Evolutionary conservation across 768 basidiomycete species (phyloP).

Genomic region (Agrocybe chaxingu): DNA sequence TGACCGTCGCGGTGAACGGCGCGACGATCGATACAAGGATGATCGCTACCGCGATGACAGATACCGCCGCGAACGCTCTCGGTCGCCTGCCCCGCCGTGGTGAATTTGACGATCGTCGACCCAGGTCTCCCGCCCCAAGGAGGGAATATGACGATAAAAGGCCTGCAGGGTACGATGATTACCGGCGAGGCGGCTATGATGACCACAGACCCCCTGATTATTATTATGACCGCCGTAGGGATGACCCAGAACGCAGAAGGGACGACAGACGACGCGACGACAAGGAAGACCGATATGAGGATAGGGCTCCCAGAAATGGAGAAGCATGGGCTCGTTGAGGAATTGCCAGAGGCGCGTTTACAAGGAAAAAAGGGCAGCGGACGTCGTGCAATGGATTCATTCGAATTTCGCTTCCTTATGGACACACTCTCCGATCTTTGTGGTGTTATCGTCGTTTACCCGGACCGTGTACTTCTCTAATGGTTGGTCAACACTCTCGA

Average conservation of each 20-base stretch:
- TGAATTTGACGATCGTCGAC: conserved; percentile 72
- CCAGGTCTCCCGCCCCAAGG: conserved; percentile 78
- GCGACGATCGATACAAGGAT: conserved; percentile 59
- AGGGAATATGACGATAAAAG: conserved; percentile 83
- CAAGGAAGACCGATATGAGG: conserved; percentile 79
- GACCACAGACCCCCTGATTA: conserved; percentile 80
- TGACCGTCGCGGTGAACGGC: conserved; percentile 62
- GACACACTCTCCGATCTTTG: conserved; percentile 38
- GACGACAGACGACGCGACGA: conserved; percentile 82
- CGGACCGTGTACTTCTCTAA: conserved; percentile 53
- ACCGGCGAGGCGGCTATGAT: conserved; percentile 81
- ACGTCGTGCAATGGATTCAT: conserved; percentile 32
- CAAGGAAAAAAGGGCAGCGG: conserved; percentile 34
- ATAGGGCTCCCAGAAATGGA: conserved; percentile 73
- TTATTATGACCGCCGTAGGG: conserved; percentile 87
- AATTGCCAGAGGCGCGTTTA: conserved; percentile 30
- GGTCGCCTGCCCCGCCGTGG: conserved; percentile 73
- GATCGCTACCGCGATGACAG: conserved; percentile 56
- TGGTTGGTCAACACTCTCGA: conserved; percentile 38
- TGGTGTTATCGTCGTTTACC: conserved; percentile 53
- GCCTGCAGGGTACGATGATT: conserved; percentile 91
- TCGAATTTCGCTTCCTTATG: conserved; percentile 40
- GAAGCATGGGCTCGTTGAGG: conserved; percentile 77
- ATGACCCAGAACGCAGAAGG: conserved; percentile 64
- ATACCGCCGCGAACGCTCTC: conserved; percentile 78